Base-by-base conservation (phyloP, 2,329 filamentous ascomycete genomes). In the Cercospora citrullina region DNA sequence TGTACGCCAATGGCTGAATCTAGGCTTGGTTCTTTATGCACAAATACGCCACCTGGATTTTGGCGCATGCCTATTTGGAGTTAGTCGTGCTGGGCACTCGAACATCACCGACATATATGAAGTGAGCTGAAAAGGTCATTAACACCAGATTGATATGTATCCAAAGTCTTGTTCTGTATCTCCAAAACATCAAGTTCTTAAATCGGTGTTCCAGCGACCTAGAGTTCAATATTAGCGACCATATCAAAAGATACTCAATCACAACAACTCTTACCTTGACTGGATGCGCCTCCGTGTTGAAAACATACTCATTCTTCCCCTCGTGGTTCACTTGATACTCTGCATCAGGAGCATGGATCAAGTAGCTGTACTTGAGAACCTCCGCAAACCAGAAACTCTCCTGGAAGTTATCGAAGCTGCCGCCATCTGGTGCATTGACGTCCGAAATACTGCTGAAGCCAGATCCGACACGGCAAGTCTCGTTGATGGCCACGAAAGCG, bases 381-480 rank as follows among this genome's bases (percentile, higher is more conserved):
- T 96, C 93, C 0, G 93, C 92, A 78, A 96, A 93, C 83, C 91
- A 89, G 81, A 96, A 96, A 74, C 90, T 94, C 81, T 96, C 92
- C 84, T 94, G 91, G 77, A 90, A 89, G 78, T 96, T 87, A 53
- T 80, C 79, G 67, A 85, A 87, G 0, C 80, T 79, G 0, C 90
- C 67, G 12, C 68, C 70, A 7, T 28, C 48, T 23, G 60, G 55
- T 16, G 63, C 58, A 60, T 68, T 68, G 28, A 71, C 64, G 33
- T 71, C 68, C 14, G 67, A 61, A 18, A 71, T 64, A 57, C 63
- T 65, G 21, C 64, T 55, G 53, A 71, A 72, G 7, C 71, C 71
- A 28, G 66, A 69, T 5, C 67, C 67, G 14, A 67, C 60, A 10
- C 71, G 58, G 31, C 59, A 65, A 12, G 67, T 72, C 14, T 55